A percentile compares a stretch with the other conserved stretches of the same genome.
Evolutionary conservation across 2,329 filamentous ascomycete species (phyloP).

Genomic region (Septoria petroselini): DNA sequence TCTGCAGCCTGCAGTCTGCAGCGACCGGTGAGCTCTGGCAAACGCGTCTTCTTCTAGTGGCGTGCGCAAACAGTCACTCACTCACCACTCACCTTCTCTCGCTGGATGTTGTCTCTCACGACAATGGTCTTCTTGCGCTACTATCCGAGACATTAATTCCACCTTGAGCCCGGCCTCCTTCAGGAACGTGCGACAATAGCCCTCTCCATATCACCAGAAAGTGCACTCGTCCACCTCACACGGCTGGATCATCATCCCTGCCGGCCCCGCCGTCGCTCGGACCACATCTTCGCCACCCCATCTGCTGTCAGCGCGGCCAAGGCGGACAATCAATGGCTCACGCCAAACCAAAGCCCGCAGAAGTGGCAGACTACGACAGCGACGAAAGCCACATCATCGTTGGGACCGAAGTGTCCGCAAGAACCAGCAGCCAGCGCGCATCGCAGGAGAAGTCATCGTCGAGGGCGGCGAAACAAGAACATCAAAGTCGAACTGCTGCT

Average conservation of each 20-base stretch:
- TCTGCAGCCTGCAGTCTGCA: conserved; percentile 10
- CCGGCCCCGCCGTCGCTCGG: conserved; percentile 12
- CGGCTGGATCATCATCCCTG: conserved; percentile 9
- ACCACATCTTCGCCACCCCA: conserved; percentile 7
- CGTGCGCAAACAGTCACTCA: conserved; percentile 34
- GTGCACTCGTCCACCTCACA: conserved; percentile 9
- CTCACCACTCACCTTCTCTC: conserved; percentile 18
- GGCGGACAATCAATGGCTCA: conserved; percentile 2
- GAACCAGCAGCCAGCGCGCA: conserved; percentile 42
- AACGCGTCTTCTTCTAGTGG: conserved; percentile 9
- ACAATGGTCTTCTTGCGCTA: conserved; percentile 22
- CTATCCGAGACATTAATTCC: conserved; percentile 29
- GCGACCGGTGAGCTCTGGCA: conserved; percentile 19
- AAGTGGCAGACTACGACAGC: conserved; percentile 44
- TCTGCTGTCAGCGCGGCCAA: not conserved
- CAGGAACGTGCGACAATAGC: not conserved
- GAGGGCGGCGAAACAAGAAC: conserved; percentile 31
- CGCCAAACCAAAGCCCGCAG: conserved; percentile 23
- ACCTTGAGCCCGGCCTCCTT: conserved; percentile 23
- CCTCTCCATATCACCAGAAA: not conserved
- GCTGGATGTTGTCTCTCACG: conserved; percentile 13
- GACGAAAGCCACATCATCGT: conserved; percentile 44
- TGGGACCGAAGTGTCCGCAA: conserved; percentile 45
- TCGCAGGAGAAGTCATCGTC: conserved; percentile 28
- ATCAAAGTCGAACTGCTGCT: conserved; percentile 39